Evolutionary conservation across 1,284 basidiomycete genomes (phyloP), one percentile per base, ranked within the genome.

Genomic region (Acaromyces ingoldii): DNA sequence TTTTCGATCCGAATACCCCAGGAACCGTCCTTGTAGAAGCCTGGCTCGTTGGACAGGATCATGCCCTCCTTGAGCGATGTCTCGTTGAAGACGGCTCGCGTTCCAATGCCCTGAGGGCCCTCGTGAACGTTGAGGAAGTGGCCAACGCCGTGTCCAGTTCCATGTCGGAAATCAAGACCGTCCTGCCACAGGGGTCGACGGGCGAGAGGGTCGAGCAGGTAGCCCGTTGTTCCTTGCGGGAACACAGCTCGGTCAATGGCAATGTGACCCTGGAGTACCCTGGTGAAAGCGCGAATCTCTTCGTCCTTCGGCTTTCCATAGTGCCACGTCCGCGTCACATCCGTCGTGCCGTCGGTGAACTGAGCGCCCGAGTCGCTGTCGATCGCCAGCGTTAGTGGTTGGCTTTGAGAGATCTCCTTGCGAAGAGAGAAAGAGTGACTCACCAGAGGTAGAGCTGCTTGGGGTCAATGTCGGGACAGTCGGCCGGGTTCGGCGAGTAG

Each of bases 1-100:
- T 84, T 91, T 78, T 98, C 93, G 65, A 95, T 91, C 2, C 93
- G 85, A 62, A 97, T 90, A 2, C 93, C 93, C 72, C 87, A 98
- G 54, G 82, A 79, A 4, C 91, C 93, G 66, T 96, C 91, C 76
- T 96, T 95, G 76, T 89, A 98, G 76, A 88, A 97, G 2, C 91
- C 93, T 0, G 93, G 93, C 69, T 98, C 72, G 50, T 72, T 75
- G 43, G 63, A 67, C 21, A 75, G 36, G 10, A 75, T 65, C 67
- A 73, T 75, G 30, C 67, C 69, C 24, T 70, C 63, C 55, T 72
- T 70, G 21, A 75, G 52, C 22, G 65, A 58, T 13, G 72, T 75
- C 48, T 73, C 71, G 51, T 75, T 73, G 53, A 72, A 73, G 1
- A 67, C 62, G 33, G 58, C 49, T 5, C 72, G 55, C 22, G 71